phyloP scores from a whole-genome alignment of 306 rosid genomes.

The Potentilla sterilis region DNA sequence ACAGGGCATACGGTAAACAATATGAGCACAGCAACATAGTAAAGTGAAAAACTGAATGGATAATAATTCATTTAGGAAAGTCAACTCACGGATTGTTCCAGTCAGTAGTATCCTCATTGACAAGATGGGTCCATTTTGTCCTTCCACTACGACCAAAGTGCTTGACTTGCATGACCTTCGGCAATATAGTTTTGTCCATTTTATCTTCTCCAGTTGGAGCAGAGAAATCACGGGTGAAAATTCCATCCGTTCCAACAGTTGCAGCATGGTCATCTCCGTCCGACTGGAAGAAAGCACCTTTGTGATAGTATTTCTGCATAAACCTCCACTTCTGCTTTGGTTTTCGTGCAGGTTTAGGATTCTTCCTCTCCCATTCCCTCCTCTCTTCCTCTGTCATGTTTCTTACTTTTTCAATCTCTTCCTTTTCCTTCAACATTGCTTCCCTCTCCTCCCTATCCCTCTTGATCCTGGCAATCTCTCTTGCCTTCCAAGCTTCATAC shows the following conservation, averaged over 20 bases:
- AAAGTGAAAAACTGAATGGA: not conserved
- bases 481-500: constrained; percentile 91
- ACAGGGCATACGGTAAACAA: not conserved
- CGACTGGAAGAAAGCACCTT: constrained; percentile 91
- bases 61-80: not conserved
- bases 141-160: constrained; percentile 99
- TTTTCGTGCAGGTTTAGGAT: constrained; percentile 57
- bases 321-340: constrained; percentile 87
- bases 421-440: constrained; percentile 79
- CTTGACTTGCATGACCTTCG: constrained; percentile 98
- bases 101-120: constrained; percentile 94
- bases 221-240: constrained; percentile 79
- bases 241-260: constrained; percentile 51
- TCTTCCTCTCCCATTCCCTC: constrained; percentile 98
- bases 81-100: constrained; percentile 91
- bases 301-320: constrained; percentile 97
- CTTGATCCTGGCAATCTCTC: constrained; percentile 93
- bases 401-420: constrained; percentile 85
- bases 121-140: constrained; percentile 98
- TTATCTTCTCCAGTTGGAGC: constrained; percentile 97
- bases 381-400: constrained; percentile 99
- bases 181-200: constrained; percentile 93
- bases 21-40: too few relatives aligned
- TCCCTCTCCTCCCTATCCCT: constrained; percentile 88
- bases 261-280: constrained; percentile 55